Percentiles rank a stretch among this genome's conserved stretches.
phyloP scores from a whole-genome alignment of 495 filamentous ascomycete species.

The Aspergillus haitiensis region DNA sequence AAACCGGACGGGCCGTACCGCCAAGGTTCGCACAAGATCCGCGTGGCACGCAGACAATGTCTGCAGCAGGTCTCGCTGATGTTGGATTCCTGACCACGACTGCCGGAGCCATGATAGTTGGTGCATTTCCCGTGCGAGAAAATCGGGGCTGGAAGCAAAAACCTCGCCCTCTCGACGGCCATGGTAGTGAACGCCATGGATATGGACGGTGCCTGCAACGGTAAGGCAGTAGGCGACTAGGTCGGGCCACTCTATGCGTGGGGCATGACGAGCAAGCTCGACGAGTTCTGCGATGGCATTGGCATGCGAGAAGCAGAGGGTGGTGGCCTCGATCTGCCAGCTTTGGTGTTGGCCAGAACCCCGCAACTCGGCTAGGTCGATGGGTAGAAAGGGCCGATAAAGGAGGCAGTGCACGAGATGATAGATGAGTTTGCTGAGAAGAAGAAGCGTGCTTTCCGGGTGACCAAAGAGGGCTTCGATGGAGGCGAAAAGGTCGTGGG shows the following conservation, averaged over 20 bases:
- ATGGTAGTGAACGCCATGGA: constrained; percentile 80
- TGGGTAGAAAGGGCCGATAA: constrained; percentile 80
- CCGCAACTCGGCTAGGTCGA: constrained; percentile 75
- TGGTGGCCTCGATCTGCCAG: constrained; percentile 87
- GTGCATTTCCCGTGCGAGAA: constrained; percentile 73
- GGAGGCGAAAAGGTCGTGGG: constrained; percentile 74
- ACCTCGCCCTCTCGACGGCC: constrained; percentile 60
- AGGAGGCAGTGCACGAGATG: constrained; percentile 82
- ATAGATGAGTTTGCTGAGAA: constrained; percentile 80
- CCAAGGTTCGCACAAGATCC: constrained; percentile 69
- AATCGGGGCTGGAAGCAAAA: constrained; percentile 65
- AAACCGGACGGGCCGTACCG: constrained; percentile 64
- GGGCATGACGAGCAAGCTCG: constrained; percentile 64
- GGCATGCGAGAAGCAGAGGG: constrained; percentile 81
- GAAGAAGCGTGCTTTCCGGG: constrained; percentile 70
- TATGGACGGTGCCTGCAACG: constrained; percentile 80
- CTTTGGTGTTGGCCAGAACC: constrained; percentile 81
- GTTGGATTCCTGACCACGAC: constrained; percentile 73
- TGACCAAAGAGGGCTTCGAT: constrained; percentile 73
- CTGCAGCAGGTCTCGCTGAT: constrained; percentile 75
- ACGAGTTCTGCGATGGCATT: constrained; percentile 84
- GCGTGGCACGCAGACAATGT: constrained; percentile 69
- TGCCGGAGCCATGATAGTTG: constrained; percentile 71
- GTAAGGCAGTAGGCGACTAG: constrained; percentile 81
- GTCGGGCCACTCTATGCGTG: constrained; percentile 75